Conservation (phyloP, 2,329 filamentous ascomycete genomes). For the Chrysoporthe cubensis region DNA sequence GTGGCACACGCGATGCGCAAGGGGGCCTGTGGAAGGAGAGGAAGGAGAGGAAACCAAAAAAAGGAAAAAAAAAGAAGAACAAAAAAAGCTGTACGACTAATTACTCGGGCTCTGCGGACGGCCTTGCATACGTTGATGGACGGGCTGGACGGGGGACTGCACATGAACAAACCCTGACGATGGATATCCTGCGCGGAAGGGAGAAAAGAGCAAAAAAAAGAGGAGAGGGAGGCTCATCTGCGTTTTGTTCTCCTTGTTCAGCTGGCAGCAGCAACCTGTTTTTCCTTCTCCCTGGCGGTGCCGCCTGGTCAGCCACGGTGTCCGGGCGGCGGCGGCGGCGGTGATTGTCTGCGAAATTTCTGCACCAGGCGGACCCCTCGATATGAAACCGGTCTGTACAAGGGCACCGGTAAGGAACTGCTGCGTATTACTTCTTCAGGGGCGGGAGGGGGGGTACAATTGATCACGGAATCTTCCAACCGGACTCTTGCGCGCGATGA, state of each 20-base stretch:
- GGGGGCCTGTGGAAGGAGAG: neutral
- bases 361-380: no score
- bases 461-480: no score
- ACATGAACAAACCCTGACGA: neutral
- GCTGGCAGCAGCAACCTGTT: neutral
- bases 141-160: neutral
- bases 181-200: no score
- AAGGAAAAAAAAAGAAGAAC: neutral
- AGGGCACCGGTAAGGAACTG: no score
- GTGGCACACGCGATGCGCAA: neutral
- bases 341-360: no score
- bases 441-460: no score
- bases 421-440: no score
- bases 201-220: neutral
- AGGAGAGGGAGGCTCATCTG: neutral
- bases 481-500: no score
- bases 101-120: neutral
- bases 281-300: no score
- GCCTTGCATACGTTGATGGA: neutral
- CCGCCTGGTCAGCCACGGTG: no score
- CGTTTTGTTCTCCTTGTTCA: neutral
- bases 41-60: neutral
- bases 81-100: neutral
- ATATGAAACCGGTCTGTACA: no score
- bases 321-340: no score